Base-by-base conservation (phyloP, 306 rosid genomes). In the Cucurbita maxima region DNA sequence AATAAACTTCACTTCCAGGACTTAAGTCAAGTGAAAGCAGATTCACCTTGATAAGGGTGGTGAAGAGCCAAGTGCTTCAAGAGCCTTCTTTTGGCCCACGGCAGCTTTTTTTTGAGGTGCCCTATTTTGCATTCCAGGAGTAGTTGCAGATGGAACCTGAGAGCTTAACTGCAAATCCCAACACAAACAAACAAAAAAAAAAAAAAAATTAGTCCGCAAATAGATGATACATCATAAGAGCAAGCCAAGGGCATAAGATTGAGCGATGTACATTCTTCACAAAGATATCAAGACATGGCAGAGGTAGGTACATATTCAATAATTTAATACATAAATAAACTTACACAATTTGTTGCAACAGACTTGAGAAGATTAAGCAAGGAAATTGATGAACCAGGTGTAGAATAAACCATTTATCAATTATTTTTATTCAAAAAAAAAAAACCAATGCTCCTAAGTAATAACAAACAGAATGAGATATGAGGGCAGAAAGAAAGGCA, bases 81-180 rank as follows among this genome's bases (percentile, higher is more conserved):
- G 86, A 11, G 90, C 89, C 78, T 93, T 93, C 92, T 93, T 93
- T 81, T 93, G 97, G 81, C 90, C 94, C 76, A 76, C 14, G 50
- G 88, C 70, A 78, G 87, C 84, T 77, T 87, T 93, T 71, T 85
- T 93, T 30, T 81, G 81, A 75, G 92, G 86, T 53, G 83, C 50
- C 83, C 79, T 88, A 67, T 81, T 76, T 73, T 71, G 69, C 44
- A 82, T 92, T 75, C 86, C 59, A 77, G 81, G 25, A 64, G 87
- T 71, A 76, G 77, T 67, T 48, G 80, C 79, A 53, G 93, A 70
- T 18, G 86, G 86, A 11, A 76, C 76, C 83, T 87, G 96, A 77
- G 87, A 73, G 71, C 78, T 81, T 70, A 83, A 78, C 85, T 84
- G 81, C 61, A 68, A 55, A 77, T 10, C 19, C 34, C 34, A 47